These are phyloP conservation scores for Kwoniella sp. DNA, from an alignment of 768 basidiomycete genomes.

Conservation along the genomic window DNA sequence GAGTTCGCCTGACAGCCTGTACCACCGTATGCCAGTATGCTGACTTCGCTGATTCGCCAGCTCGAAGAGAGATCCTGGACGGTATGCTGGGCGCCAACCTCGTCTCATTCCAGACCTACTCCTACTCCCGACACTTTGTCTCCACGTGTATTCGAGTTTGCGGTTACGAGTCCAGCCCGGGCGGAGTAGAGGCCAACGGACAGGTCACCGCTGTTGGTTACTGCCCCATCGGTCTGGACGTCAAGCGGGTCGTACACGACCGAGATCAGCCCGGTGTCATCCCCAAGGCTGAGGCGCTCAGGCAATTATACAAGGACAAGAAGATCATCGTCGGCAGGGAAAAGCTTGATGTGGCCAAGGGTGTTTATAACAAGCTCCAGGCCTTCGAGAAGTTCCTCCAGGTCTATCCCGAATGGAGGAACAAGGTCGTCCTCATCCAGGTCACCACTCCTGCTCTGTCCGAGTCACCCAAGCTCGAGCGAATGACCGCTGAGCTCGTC, in stretches of 20 bases:
- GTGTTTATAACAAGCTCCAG: slow-evolving; percentile 90
- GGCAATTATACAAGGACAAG: slow-evolving; percentile 84
- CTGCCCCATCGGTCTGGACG: slow-evolving; percentile 94
- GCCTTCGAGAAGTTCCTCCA: slow-evolving; percentile 91
- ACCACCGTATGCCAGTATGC: background rate
- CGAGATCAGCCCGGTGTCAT: slow-evolving; percentile 71
- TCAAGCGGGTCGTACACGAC: slow-evolving; percentile 78
- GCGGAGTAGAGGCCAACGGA: slow-evolving; percentile 77
- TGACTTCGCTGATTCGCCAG: slow-evolving; percentile 51
- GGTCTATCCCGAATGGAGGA: slow-evolving; percentile 92
- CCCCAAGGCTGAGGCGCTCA: slow-evolving; percentile 83
- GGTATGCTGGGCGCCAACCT: slow-evolving; percentile 97
- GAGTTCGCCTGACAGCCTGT: too few species aligned
- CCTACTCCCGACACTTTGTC: slow-evolving; percentile 89
- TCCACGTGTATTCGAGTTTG: slow-evolving; percentile 94
- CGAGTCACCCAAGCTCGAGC: slow-evolving; percentile 88
- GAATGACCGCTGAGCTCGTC: slow-evolving; percentile 87
- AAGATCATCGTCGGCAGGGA: slow-evolving; percentile 97
- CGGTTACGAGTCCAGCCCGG: slow-evolving; percentile 76
- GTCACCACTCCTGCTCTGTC: slow-evolving; percentile 90
- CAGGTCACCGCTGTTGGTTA: slow-evolving; percentile 76
- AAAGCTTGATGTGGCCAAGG: slow-evolving; percentile 98
- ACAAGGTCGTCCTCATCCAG: slow-evolving; percentile 66
- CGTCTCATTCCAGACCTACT: slow-evolving; percentile 92
- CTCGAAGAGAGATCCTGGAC: slow-evolving; percentile 87